Evolutionary conservation across 2,329 filamentous ascomycete genomes (phyloP).

Genomic region (Penicillium italicum): DNA sequence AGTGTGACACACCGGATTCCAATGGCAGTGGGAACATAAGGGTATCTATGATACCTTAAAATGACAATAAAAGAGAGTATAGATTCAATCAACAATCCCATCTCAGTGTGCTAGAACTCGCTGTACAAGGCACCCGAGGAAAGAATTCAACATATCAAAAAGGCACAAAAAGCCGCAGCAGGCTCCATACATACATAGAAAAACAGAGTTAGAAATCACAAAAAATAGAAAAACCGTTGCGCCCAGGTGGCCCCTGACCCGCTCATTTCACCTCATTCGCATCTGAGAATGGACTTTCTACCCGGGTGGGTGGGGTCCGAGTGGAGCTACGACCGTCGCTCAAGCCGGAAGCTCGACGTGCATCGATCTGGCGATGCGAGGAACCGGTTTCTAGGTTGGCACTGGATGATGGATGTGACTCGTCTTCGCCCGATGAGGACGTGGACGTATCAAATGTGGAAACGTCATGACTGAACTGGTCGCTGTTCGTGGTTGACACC

Average conservation of each 20-base stretch:
- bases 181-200: constrained; percentile 29
- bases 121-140: constrained; percentile 21
- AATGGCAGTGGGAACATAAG: neutral
- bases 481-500: constrained; percentile 18
- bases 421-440: constrained; percentile 32
- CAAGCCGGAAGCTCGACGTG: constrained; percentile 15
- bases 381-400: constrained; percentile 7
- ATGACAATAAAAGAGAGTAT: constrained; percentile 3
- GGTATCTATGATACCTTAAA: neutral
- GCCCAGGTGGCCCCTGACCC: neutral
- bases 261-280: constrained; percentile 42
- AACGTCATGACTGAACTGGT: constrained; percentile 20
- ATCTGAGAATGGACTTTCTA: constrained; percentile 45
- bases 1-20: neutral
- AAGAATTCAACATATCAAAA: constrained; percentile 14
- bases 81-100: constrained; percentile 16
- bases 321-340: constrained; percentile 26
- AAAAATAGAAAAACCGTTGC: constrained; percentile 8
- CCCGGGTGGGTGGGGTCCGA: constrained; percentile 29
- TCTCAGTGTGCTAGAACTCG: constrained; percentile 17
- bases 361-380: neutral
- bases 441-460: constrained; percentile 34
- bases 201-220: constrained; percentile 13
- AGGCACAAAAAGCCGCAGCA: constrained; percentile 13
- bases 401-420: constrained; percentile 9